Conservation (phyloP, 306 rosid genomes). For the Nissolia schottii region DNA sequence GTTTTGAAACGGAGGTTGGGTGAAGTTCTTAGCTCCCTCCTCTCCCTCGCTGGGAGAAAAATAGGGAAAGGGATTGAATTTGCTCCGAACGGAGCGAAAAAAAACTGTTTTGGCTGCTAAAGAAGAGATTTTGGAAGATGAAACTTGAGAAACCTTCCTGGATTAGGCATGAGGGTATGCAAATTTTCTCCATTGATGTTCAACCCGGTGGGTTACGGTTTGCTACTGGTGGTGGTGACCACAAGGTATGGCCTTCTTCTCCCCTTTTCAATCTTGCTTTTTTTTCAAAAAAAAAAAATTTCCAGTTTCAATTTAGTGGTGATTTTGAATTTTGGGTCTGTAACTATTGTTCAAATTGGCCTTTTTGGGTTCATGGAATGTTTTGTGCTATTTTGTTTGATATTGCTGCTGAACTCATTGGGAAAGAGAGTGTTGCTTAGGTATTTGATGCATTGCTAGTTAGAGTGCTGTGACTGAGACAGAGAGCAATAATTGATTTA, state of each 20-base stretch:
- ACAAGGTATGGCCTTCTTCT: conserved; percentile 52
- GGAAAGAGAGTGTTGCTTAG: not conserved
- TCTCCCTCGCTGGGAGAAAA: not conserved
- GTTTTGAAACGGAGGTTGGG: conserved; percentile 19
- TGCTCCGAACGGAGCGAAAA: conserved; percentile 7
- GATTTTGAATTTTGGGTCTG: conserved; percentile 5
- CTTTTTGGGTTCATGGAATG: not conserved
- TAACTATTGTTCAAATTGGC: not conserved
- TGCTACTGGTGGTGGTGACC: conserved; percentile 99
- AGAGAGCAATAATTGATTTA: not conserved
- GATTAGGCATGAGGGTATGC: conserved; percentile 97
- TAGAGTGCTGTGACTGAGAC: not conserved
- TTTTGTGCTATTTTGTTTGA: not conserved
- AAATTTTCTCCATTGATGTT: conserved; percentile 95
- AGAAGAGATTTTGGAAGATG: conserved; percentile 41
- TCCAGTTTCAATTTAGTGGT: not conserved
- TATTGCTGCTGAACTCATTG: not conserved
- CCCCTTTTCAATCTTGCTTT: not conserved
- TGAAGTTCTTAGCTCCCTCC: conserved; percentile 13
- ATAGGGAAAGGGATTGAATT: conserved; percentile 1
- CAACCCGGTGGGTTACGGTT: conserved; percentile 93
- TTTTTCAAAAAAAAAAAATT: no score
- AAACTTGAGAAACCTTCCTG: conserved; percentile 93
- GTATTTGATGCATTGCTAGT: not conserved
- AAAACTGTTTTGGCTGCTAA: conserved; percentile 8